A percentile compares a stretch with the other conserved stretches of the same genome.
phyloP scores from a whole-genome alignment of 805 yeast genomes.

The Zygotorulaspora florentina region DNA sequence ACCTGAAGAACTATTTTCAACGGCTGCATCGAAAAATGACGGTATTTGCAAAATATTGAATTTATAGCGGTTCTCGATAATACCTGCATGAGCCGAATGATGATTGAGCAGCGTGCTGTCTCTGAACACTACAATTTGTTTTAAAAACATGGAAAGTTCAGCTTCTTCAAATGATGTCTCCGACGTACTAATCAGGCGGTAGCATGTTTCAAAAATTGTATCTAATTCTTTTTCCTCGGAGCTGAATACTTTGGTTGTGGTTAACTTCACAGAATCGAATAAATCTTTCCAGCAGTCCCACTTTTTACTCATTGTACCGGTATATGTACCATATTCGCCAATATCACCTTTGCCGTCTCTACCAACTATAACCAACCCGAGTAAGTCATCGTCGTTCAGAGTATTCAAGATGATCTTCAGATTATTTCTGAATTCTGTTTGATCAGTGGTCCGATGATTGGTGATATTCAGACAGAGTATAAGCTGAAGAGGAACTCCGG shows the following conservation, averaged over 20 bases:
- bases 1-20: neutral
- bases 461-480: constrained; percentile 41
- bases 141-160: constrained; percentile 4
- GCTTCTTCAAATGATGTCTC: constrained; percentile 11
- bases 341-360: constrained; percentile 38
- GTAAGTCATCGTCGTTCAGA: constrained; percentile 38
- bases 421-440: constrained; percentile 20
- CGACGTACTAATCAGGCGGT: constrained; percentile 20
- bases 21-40: neutral
- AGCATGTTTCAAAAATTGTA: constrained; percentile 24
- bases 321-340: constrained; percentile 40
- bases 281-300: constrained; percentile 50
- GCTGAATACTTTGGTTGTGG: constrained; percentile 15
- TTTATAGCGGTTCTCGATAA: constrained; percentile 9
- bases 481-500: constrained; percentile 37
- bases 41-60: constrained; percentile 10
- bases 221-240: constrained; percentile 16
- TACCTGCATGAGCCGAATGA: constrained; percentile 3
- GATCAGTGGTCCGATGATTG: constrained; percentile 5
- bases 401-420: constrained; percentile 29
- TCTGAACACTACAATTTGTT: constrained; percentile 11
- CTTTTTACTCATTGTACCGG: constrained; percentile 42
- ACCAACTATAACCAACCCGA: constrained; percentile 49
- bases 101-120: constrained; percentile 4
- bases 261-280: constrained; percentile 19